These are phyloP conservation scores for Pleurotus eryngii DNA, from an alignment of 768 basidiomycete genomes.

Conservation along the genomic window DNA sequence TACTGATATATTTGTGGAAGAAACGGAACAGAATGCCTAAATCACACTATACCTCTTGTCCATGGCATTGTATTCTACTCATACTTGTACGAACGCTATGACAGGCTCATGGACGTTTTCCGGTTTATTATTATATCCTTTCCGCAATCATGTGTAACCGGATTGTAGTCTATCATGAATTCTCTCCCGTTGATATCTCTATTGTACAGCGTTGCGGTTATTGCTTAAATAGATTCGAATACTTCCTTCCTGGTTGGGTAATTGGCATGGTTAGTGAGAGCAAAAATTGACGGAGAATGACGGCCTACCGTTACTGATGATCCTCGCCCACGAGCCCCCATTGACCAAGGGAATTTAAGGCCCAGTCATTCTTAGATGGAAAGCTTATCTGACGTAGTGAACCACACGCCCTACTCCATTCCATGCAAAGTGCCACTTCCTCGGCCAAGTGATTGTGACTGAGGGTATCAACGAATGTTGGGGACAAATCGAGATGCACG, in stretches of 20 bases:
- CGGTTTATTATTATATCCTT: conserved; percentile 1
- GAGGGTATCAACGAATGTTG: conserved; percentile 48
- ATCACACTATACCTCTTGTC: neutral
- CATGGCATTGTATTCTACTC: conserved; percentile 2
- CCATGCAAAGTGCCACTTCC: conserved; percentile 47
- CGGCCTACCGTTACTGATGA: neutral
- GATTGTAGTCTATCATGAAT: neutral
- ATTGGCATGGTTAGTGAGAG: neutral
- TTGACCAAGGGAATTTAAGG: neutral
- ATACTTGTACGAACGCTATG: neutral
- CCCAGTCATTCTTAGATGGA: conserved; percentile 9
- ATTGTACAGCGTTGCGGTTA: neutral
- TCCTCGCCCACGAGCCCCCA: neutral
- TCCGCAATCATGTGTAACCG: conserved; percentile 1
- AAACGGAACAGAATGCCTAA: conserved; percentile 43
- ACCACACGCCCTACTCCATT: conserved; percentile 55
- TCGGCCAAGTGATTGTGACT: conserved; percentile 42
- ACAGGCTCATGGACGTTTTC: conserved; percentile 4
- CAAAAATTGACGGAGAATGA: neutral
- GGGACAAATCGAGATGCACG: conserved; percentile 56
- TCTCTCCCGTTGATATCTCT: neutral
- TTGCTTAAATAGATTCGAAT: neutral
- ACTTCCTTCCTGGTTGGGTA: neutral
- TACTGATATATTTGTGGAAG: conserved; percentile 95
- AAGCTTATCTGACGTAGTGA: conserved; percentile 40